A percentile compares a stretch with the other conserved stretches of the same genome.
Conservation (phyloP, 345 rosid genomes). For the Lepidium sativum region DNA sequence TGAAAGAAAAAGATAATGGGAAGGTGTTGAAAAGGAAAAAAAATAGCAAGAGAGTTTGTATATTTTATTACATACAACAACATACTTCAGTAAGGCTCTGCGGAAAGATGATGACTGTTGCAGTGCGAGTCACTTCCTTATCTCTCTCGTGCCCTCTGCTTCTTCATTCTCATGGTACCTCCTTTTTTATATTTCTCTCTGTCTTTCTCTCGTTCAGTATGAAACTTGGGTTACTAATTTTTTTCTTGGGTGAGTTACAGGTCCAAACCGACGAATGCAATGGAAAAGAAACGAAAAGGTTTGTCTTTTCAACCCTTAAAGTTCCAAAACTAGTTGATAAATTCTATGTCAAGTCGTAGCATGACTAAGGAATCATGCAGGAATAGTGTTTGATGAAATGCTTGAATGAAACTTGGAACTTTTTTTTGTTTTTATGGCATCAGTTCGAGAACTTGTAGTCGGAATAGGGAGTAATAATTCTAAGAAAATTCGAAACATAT, state of each 20-base stretch:
- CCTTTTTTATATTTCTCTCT: background rate
- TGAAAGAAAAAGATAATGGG: too few relatives aligned
- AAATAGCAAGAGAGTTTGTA: background rate
- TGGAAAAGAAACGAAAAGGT: conserved; percentile 32
- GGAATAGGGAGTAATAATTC: background rate
- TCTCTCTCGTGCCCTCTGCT: conserved; percentile 15
- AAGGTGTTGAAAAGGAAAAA: too few relatives aligned
- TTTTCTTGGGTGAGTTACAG: conserved; percentile 5
- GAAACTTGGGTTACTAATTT: background rate
- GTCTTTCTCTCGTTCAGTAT: background rate
- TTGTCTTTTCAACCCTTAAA: background rate
- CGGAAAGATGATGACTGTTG: conserved; percentile 13
- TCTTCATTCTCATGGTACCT: conserved; percentile 23
- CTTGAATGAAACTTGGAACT: conserved; percentile 9
- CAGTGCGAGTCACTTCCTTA: conserved; percentile 13
- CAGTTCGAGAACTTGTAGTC: background rate
- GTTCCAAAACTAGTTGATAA: background rate
- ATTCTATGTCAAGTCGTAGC: background rate
- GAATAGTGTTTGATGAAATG: conserved; percentile 56
- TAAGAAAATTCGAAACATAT: background rate
- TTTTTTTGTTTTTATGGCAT: background rate
- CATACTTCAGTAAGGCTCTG: background rate
- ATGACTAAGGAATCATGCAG: background rate
- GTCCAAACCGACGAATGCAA: conserved; percentile 17
- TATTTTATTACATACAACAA: background rate